Evolutionary conservation across 108 stramenopile species (phyloP), one percentile per base, ranked within the genome.

Genomic region (Fragilariopsis cylindrus): DNA sequence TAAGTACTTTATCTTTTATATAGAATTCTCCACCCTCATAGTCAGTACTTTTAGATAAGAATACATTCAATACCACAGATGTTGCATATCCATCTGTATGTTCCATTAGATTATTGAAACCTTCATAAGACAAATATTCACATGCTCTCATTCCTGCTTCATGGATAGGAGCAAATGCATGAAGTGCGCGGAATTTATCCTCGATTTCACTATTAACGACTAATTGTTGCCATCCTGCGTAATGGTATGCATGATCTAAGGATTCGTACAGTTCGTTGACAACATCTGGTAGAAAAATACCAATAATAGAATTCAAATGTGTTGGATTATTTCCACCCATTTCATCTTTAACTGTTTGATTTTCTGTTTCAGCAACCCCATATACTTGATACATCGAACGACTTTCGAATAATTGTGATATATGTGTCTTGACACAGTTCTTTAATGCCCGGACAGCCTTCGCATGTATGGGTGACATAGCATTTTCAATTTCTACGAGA

Each of bases 1-100:
- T 44, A 12, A 12, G 13, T 41, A 65, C 65, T 19, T 65, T 48
- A 43, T 65, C 46, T 45, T 69, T 76, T 12, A 81, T 67, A 49
- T 75, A 81, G 54, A 75, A 75, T 65, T 70, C 71, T 43, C 80
- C 80, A 42, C 80, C 80, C 63, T 81, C 70, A 47, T 81, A 81
- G 18, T 75, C 80, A 45, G 75, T 69, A 4, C 19, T 8, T 13
- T 64, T 54, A 4, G 74, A 72, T 49, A 81, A 75, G 19, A 74
- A 73, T 46, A 66, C 74, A 65, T 81, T 81, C 65, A 81, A 57
- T 7, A 74, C 74, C 30, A 70, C 74, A 41, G 54, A 47, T 16
- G 74, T 81, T 12, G 58, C 70, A 18, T 60, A 58, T 39, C 80
- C 80, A 47, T 81, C 80, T 7, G 44, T 65, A 45, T 81, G 80